phyloP scores from a whole-genome alignment of 164 flowering plant genomes.

The Sextonia rubra region DNA sequence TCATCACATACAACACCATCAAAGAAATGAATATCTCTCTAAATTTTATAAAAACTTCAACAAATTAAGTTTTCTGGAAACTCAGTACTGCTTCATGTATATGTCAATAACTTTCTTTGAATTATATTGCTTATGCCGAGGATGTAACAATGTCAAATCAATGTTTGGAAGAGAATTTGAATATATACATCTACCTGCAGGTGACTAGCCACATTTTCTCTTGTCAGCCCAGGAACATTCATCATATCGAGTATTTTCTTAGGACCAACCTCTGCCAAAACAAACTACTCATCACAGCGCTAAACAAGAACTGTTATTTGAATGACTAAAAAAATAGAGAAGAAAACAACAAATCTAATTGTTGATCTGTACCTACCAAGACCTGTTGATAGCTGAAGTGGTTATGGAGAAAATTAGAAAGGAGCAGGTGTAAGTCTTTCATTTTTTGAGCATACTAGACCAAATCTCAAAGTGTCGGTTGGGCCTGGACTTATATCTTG shows the following conservation, averaged over 20 bases:
- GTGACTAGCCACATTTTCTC: conserved; percentile 99
- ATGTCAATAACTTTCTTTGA: background rate
- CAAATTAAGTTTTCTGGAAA: background rate
- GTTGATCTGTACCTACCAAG: background rate
- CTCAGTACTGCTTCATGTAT: background rate
- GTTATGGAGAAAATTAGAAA: background rate
- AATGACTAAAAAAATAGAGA: no score
- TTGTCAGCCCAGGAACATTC: conserved; percentile 91
- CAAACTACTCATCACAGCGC: conserved; percentile 15
- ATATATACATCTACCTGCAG: conserved; percentile 63
- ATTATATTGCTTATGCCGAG: background rate
- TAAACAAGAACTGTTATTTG: background rate
- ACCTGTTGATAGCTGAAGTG: background rate
- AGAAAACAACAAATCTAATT: no score
- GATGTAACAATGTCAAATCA: background rate
- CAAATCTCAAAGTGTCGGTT: no score
- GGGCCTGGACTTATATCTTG: no score
- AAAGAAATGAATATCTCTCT: no score
- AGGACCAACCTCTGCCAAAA: conserved; percentile 84
- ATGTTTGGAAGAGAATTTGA: background rate
- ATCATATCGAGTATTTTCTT: conserved; percentile 91
- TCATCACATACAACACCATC: background rate
- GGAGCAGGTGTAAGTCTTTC: background rate
- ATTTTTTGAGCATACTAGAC: background rate
- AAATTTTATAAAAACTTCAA: no score